Evolutionary conservation across 495 filamentous ascomycete genomes (phyloP).

Genomic region (Glutinoglossum americanum): DNA sequence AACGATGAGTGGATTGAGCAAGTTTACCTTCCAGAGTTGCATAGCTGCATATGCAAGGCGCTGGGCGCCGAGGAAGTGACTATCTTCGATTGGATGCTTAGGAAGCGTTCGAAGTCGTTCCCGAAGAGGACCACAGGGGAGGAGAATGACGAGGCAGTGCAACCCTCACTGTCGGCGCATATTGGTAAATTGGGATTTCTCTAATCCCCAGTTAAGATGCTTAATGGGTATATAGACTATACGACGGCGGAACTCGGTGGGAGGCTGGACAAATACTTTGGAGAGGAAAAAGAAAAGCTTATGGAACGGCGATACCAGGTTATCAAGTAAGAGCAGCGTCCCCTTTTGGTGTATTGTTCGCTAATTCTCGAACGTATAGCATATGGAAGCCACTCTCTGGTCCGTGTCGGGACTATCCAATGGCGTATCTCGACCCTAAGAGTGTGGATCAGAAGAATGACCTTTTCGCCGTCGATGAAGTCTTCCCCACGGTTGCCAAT

Average conservation of each 20-base stretch:
- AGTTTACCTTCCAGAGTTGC: conserved; percentile 6
- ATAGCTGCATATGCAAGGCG: neutral
- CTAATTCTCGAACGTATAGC: neutral
- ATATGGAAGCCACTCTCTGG: neutral
- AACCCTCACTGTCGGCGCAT: conserved; percentile 5
- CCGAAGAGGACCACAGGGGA: conserved; percentile 4
- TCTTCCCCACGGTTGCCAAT: conserved; percentile 6
- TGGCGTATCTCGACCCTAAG: conserved; percentile 5
- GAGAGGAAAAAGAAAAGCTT: conserved; percentile 1
- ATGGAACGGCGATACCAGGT: conserved; percentile 1
- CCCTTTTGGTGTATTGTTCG: neutral
- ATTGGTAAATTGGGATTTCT: conserved; percentile 3
- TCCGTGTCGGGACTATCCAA: conserved; percentile 4
- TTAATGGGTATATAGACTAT: conserved; percentile 3
- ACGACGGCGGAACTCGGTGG: conserved; percentile 4
- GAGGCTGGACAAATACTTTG: conserved; percentile 5
- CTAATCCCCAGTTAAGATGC: neutral
- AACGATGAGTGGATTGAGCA: conserved; percentile 5
- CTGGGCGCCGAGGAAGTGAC: conserved; percentile 5
- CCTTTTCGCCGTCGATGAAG: conserved; percentile 5
- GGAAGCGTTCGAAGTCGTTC: conserved; percentile 6
- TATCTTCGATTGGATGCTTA: conserved; percentile 6
- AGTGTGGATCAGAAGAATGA: conserved; percentile 3
- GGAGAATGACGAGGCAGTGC: conserved; percentile 1
- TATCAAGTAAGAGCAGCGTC: conserved; percentile 5